Conservation (phyloP, 129 eudicot genomes). For the Calendula officinalis region DNA sequence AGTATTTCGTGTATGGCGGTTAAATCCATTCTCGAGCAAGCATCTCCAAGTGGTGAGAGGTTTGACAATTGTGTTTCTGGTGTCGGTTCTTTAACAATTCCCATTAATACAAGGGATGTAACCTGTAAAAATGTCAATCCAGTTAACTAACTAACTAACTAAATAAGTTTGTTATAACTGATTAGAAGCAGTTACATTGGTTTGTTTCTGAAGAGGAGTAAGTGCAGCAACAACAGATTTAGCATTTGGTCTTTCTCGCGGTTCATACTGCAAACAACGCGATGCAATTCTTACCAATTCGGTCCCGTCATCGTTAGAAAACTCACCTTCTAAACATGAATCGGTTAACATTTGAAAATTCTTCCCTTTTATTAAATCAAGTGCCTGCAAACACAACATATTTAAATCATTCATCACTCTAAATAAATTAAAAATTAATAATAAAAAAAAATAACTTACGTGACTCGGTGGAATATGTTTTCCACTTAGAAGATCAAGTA, state of each 20-base stretch:
- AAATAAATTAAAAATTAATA: neutral
- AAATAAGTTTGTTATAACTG: neutral
- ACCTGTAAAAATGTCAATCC: neutral
- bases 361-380: slow-evolving; percentile 8
- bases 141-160: neutral
- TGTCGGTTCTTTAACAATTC: neutral
- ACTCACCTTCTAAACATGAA: slow-evolving; percentile 16
- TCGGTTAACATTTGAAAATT: slow-evolving; percentile 16
- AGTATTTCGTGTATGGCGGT: slow-evolving; percentile 14
- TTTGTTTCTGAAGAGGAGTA: slow-evolving; percentile 7
- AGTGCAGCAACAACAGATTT: neutral
- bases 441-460: neutral
- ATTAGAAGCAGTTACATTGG: neutral
- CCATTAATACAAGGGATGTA: slow-evolving; percentile 4
- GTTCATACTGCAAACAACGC: slow-evolving; percentile 11
- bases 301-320: slow-evolving; percentile 11
- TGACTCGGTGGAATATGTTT: slow-evolving; percentile 14
- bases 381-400: slow-evolving; percentile 3
- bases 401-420: neutral
- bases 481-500: slow-evolving; percentile 10
- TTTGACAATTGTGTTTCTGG: neutral
- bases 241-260: slow-evolving; percentile 15
- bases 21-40: slow-evolving; percentile 8
- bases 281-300: slow-evolving; percentile 11
- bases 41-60: slow-evolving; percentile 7